Evolutionary conservation across 2,329 filamentous ascomycete genomes (phyloP), one percentile per base, ranked within the genome.

Genomic region (Bipolaris oryzae): DNA sequence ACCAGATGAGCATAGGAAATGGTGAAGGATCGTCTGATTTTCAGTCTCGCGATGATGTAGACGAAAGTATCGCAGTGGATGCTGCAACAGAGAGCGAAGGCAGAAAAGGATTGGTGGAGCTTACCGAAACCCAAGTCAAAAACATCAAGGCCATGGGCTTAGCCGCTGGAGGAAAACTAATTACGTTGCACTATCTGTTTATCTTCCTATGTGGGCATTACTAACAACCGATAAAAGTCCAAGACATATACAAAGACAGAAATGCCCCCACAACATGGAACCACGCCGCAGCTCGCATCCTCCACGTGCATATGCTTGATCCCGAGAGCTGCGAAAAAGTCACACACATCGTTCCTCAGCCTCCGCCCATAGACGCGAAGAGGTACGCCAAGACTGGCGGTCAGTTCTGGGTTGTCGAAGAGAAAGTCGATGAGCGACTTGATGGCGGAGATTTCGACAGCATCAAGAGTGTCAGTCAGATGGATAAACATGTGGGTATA

Each of bases 201-300:
- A 2, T 3, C n/a, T 37, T 38, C 21, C 20, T 9, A 1, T 4
- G 18, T 4, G 18, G 23, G 11, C 7, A 1, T 11, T 4, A 23
- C 23, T 42, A 11, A 43, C 7, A 21, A 6, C 1, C 6, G 20
- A 6, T 10, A 20, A 28, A n/a, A 35, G 49, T 51, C 1, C 49
- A 51, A 21, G 49, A 51, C 28, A 51, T 51, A 20, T 38, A 44
- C 39, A 51, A 44, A 35, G 39, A 51, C 11, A 31, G 20, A 1
- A 25, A 31, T n/a, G 31, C 49, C 25, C 3, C 39, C 2, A 21
- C 7, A n/a, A 16, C 7, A 2, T 51, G 39, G 49, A 51, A 51
- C 1, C 31, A 51, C 16, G 39, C 39, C 0, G 39, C 31, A 21
- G 39, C 49, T 1, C 49, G 39, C 11, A 51, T 51, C n/a, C 39